Evolutionary conservation across 129 eudicot species (phyloP), one percentile per base, ranked within the genome.

Genomic region (Silybum marianum): DNA sequence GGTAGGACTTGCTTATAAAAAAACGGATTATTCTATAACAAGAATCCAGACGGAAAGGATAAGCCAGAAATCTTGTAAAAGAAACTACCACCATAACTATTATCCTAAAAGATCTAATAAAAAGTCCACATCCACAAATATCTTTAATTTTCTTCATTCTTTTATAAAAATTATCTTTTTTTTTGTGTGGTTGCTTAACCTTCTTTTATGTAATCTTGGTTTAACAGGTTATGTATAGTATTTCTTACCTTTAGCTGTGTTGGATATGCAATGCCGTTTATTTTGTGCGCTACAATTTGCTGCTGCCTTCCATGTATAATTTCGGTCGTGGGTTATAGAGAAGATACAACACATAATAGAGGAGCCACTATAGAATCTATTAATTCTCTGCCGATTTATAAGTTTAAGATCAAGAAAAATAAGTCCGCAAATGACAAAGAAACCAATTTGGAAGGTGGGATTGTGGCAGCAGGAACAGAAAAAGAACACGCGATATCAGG

Each of bases 241-340:
- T 51, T 32, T 32, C 36, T 32, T 32, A 3, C 36, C 6, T 32
- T 32, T 32, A 32, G 36, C 36, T 32, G 36, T 32, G 36, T 32
- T 32, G 36, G 36, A 46, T 91, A 91, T 74, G 96, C 96, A 28
- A 89, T 91, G 93, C 93, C 96, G 19, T 91, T 91, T 84, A 89
- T 91, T 72, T 85, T 91, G 34, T 91, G 96, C 68, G 91, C 96
- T 12, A 87, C 96, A 60, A 89, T 91, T 79, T 91, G 96, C 87
- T 91, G 96, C 84, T 91, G 96, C 88, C 96, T 91, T 34, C 96
- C 96, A 34, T 91, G 96, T 78, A 89, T 91, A 80, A 91, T 91
- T 28, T 89, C 93, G 24, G 88, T 91, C 28, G 46, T 91, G 84
- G 96, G 96, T 74, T 88, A 85, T 75, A 85, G 96, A 73, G 96